Evolutionary conservation across 345 rosid species (phyloP).

Genomic region (Lagerstroemia speciosa): DNA sequence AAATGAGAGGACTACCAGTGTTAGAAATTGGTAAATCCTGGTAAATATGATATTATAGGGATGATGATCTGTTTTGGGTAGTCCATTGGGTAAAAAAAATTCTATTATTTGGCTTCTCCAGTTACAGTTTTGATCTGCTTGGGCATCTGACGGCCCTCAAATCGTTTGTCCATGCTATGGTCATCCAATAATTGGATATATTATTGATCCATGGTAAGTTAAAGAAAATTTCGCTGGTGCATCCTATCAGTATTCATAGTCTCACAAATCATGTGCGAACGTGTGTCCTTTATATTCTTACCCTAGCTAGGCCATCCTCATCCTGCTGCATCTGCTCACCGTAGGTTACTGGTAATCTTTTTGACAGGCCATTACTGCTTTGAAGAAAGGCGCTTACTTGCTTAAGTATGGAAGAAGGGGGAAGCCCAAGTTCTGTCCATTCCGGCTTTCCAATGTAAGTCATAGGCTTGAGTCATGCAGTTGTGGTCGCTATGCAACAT

Average conservation of each 20-base stretch:
- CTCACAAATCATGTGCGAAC: not conserved
- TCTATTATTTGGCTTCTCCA: not conserved
- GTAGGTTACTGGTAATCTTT: slow-evolving; percentile 29
- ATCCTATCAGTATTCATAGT: not conserved
- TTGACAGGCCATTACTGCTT: slow-evolving; percentile 84
- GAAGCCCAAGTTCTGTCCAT: slow-evolving; percentile 96
- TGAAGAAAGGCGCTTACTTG: slow-evolving; percentile 90
- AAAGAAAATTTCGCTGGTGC: not conserved
- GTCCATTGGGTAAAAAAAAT: not conserved
- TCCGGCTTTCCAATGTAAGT: slow-evolving; percentile 95
- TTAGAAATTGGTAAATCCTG: not conserved
- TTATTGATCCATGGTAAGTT: not conserved
- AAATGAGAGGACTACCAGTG: not conserved
- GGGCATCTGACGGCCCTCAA: not conserved
- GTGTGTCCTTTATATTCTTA: not conserved
- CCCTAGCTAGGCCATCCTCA: slow-evolving; percentile 2
- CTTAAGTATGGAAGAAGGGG: slow-evolving; percentile 98
- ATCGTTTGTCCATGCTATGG: not conserved
- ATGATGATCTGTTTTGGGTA: not conserved
- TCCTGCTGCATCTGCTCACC: slow-evolving; percentile 16
- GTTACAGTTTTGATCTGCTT: not conserved
- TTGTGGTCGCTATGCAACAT: not conserved
- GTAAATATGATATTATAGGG: not conserved
- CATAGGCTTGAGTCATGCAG: not conserved
- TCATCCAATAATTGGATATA: not conserved